Conservation (phyloP, 306 rosid species). For the Cicer bijugum region DNA sequence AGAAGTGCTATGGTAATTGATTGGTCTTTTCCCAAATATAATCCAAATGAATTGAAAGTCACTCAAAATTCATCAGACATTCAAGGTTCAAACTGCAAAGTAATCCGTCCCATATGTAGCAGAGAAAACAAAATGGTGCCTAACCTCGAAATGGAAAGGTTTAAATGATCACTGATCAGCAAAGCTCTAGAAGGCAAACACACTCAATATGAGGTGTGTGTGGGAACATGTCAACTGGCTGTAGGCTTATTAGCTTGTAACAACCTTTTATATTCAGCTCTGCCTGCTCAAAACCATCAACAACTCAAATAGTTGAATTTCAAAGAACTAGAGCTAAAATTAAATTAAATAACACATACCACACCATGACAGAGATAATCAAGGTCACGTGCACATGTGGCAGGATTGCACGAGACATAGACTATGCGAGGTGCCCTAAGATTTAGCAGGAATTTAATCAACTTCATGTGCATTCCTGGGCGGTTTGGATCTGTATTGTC, state of each 20-base stretch:
- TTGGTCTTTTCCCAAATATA: conserved; percentile 33
- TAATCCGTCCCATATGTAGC: conserved; percentile 36
- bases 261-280: conserved; percentile 80
- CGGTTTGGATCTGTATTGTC: conserved; percentile 86
- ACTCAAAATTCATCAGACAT: conserved; percentile 34
- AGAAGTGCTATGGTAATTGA: conserved; percentile 8
- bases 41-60: conserved; percentile 37
- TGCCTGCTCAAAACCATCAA: conserved; percentile 56
- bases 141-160: conserved; percentile 44
- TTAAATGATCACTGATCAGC: conserved; percentile 42
- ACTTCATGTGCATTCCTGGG: conserved; percentile 99
- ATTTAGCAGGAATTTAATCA: conserved; percentile 80
- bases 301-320: conserved; percentile 42
- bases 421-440: conserved; percentile 81
- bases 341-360: conserved; percentile 61
- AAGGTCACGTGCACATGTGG: conserved; percentile 93
- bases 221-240: conserved; percentile 98
- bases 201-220: conserved; percentile 98
- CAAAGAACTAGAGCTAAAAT: conserved; percentile 13
- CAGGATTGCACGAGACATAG: conserved; percentile 95
- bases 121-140: conserved; percentile 33
- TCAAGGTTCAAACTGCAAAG: conserved; percentile 20
- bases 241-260: conserved; percentile 77
- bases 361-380: conserved; percentile 95
- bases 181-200: conserved; percentile 84